Percentiles rank a stretch among this genome's conserved stretches.
Conservation (phyloP, 2,329 filamentous ascomycete genomes). For the Colletotrichum gigasporum region DNA sequence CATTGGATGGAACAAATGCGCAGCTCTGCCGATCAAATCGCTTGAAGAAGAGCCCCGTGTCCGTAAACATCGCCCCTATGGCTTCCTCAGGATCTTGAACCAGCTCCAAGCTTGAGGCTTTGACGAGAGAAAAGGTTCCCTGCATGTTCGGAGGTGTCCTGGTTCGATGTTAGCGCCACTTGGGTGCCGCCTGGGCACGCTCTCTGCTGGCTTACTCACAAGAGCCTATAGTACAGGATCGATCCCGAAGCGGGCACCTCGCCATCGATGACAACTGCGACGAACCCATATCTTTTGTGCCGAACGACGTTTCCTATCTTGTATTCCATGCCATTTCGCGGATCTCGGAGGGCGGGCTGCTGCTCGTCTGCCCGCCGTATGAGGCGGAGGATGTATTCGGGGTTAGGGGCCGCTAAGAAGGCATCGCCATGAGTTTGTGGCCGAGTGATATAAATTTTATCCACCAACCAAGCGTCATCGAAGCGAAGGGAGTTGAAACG, state of each 20-base stretch:
- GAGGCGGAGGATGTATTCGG: constrained; percentile 40
- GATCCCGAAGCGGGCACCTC: constrained; percentile 38
- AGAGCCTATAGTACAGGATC: constrained; percentile 9
- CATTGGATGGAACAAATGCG: constrained; percentile 66
- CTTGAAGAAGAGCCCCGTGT: constrained; percentile 89
- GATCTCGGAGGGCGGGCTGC: constrained; percentile 46
- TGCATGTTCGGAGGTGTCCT: constrained; percentile 29
- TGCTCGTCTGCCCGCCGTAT: constrained; percentile 56
- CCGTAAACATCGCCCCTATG: constrained; percentile 64
- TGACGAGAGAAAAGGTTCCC: constrained; percentile 28
- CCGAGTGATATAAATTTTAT: constrained; percentile 49
- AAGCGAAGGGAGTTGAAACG: constrained; percentile 59
- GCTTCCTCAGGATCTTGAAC: constrained; percentile 19
- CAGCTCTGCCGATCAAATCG: constrained; percentile 75
- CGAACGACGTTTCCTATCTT: constrained; percentile 85
- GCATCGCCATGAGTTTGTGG: constrained; percentile 15
- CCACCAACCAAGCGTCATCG: constrained; percentile 77
- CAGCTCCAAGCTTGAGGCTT: constrained; percentile 29
- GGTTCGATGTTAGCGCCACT: background rate
- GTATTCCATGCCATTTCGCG: constrained; percentile 51
- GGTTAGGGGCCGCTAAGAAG: constrained; percentile 19
- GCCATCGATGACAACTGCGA: constrained; percentile 86
- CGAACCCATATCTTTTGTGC: constrained; percentile 82
- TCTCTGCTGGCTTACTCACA: constrained; percentile 25
- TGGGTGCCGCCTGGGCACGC: constrained; percentile 32